Evolutionary conservation across 2,329 filamentous ascomycete species (phyloP), one percentile per base, ranked within the genome.

Genomic region (Pseudogymnoascus sp.): DNA sequence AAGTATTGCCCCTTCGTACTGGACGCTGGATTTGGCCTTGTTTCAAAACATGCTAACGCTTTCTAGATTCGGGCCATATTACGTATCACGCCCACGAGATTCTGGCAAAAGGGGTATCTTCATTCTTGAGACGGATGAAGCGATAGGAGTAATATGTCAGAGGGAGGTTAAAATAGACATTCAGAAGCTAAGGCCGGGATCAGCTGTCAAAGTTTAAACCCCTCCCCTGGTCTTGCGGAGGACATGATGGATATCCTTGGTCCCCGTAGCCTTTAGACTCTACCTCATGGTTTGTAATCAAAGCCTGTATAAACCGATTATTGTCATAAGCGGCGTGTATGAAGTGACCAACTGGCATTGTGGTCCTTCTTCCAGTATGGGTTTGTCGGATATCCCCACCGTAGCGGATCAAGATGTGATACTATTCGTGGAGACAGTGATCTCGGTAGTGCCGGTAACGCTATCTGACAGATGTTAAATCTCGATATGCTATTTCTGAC

Each of bases 21-120:
- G 14, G 22, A 50, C 28, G 14, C 4, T 30, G 3, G 9, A 15
- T 6, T n/a, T 30, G 14, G 5, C 38, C 6, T 30, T 30, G 25
- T 3, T 15, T 28, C 8, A n/a, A 20, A 3, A 30, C 11, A 18
- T 50, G 22, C 43, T 50, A 14, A 41, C 38, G 2, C 8, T 30
- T 18, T 6, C 15, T 50, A 50, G 43, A 50, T 50, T 50, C 72
- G 5, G 77, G 77, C 1, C 78, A 80, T 72, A 69, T 78, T 66
- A 77, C 75, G 1, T 77, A 70, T 57, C 69, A 72, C 41, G 70
- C 74, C 1, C 77, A 79, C 68, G 64, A 71, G 58, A 68, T 75
- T 36, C 66, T 78, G 58, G 74, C 75, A 0, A 65, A 62, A 22
- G 66, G 63, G 2, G 63, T 70, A 2, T 39, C 47, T 9, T 43